Percentiles rank a stretch among this genome's conserved stretches.
phyloP scores from a whole-genome alignment of 2,329 filamentous ascomycete species.

The Fusarium temperatum region DNA sequence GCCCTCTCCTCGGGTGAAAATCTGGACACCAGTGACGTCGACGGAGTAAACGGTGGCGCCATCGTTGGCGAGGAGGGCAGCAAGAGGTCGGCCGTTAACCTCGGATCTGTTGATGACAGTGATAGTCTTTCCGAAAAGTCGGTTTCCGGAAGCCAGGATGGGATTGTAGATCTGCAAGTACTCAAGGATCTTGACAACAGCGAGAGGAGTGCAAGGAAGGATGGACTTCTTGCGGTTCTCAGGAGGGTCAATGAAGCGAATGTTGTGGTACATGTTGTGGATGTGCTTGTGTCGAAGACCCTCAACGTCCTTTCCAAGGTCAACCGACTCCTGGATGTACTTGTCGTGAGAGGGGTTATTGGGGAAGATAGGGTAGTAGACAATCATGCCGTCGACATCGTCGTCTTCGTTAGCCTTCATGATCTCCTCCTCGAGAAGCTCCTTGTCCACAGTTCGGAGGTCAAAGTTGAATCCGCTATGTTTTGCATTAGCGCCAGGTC shows the following conservation, averaged over 20 bases:
- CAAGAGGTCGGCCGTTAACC: slow-evolving; percentile 92
- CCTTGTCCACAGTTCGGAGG: slow-evolving; percentile 83
- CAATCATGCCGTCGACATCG: slow-evolving; percentile 86
- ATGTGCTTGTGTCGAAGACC: slow-evolving; percentile 93
- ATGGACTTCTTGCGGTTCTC: slow-evolving; percentile 86
- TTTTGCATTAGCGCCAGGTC: slow-evolving; percentile 36
- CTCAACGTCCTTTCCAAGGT: slow-evolving; percentile 92
- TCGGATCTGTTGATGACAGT: slow-evolving; percentile 97
- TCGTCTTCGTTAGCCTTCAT: slow-evolving; percentile 83
- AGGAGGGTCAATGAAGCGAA: slow-evolving; percentile 88
- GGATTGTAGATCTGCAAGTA: slow-evolving; percentile 96
- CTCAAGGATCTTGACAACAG: slow-evolving; percentile 96
- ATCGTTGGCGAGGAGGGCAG: slow-evolving; percentile 93
- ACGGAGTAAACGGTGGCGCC: slow-evolving; percentile 95
- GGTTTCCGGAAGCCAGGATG: slow-evolving; percentile 90
- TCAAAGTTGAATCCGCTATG: slow-evolving; percentile 88
- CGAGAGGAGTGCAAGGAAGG: slow-evolving; percentile 93
- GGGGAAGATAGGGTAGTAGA: slow-evolving; percentile 97
- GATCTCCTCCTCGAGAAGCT: slow-evolving; percentile 89
- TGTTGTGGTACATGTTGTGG: slow-evolving; percentile 99
- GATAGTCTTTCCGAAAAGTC: slow-evolving; percentile 91
- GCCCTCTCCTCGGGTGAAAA: slow-evolving; percentile 90
- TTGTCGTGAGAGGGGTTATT: slow-evolving; percentile 85
- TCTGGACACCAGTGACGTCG: slow-evolving; percentile 88
- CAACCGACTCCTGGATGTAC: slow-evolving; percentile 94